These are phyloP conservation scores for Zygnema cylindricum DNA, from an alignment of 139 green algal species.

Conservation along the genomic window DNA sequence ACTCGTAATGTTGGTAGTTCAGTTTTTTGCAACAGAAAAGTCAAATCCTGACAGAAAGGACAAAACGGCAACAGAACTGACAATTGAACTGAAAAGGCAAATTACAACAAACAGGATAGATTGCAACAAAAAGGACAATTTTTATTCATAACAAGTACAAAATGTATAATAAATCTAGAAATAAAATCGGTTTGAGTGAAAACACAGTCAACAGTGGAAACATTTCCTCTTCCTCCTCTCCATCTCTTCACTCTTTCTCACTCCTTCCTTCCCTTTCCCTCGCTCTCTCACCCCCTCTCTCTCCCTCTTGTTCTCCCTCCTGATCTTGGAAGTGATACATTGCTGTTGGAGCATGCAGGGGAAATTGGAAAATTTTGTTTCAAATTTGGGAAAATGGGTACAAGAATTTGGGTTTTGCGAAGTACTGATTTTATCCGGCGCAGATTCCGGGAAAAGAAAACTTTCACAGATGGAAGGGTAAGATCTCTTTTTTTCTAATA, in stretches of 20 bases:
- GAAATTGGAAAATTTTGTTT: slow-evolving; percentile 46
- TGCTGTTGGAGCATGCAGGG: not conserved
- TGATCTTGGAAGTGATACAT: not conserved
- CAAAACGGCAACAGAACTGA: not conserved
- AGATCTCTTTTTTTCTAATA: too few relatives aligned
- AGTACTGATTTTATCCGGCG: slow-evolving; percentile 52
- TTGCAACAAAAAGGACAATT: too few relatives aligned
- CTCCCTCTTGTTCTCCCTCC: not conserved
- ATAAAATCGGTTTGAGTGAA: too few relatives aligned
- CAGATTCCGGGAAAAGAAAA: slow-evolving; percentile 42
- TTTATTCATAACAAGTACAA: too few relatives aligned
- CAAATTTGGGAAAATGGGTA: slow-evolving; percentile 67
- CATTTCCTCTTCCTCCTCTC: too few relatives aligned
- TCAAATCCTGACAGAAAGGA: not conserved
- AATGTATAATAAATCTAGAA: too few relatives aligned
- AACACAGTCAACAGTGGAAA: too few relatives aligned
- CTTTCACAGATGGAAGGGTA: slow-evolving; percentile 32
- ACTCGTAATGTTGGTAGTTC: not conserved
- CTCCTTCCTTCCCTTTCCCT: too few relatives aligned
- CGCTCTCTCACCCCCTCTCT: too few relatives aligned
- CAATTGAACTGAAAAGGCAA: too few relatives aligned
- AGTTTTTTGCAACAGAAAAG: not conserved
- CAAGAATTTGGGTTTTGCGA: slow-evolving; percentile 35
- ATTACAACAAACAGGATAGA: too few relatives aligned
- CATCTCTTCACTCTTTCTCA: too few relatives aligned